Evolutionary conservation across 2,329 filamentous ascomycete species (phyloP).

Genomic region (Juglanconis sp.): DNA sequence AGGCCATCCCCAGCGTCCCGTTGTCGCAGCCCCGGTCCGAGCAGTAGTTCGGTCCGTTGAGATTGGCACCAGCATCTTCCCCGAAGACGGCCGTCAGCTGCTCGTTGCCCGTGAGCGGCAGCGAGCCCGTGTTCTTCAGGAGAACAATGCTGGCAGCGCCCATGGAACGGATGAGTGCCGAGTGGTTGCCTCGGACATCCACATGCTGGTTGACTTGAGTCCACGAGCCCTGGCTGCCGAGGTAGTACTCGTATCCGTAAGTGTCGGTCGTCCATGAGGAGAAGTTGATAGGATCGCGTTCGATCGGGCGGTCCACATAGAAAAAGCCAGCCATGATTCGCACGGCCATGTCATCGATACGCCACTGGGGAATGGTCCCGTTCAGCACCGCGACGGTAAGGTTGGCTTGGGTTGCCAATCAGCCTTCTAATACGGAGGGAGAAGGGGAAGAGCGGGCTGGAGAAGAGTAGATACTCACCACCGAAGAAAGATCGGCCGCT

Average conservation of each 20-base stretch:
- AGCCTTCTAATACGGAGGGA: background rate
- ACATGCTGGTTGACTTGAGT: slow-evolving; percentile 61
- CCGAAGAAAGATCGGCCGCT: background rate
- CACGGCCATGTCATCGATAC: slow-evolving; percentile 67
- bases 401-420: background rate
- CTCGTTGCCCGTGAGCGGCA: slow-evolving; percentile 44
- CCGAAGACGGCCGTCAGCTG: slow-evolving; percentile 64
- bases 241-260: slow-evolving; percentile 51
- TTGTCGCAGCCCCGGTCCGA: slow-evolving; percentile 75
- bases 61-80: slow-evolving; percentile 61
- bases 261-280: slow-evolving; percentile 66
- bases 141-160: slow-evolving; percentile 56
- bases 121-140: slow-evolving; percentile 58
- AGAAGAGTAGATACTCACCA: background rate
- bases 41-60: slow-evolving; percentile 72
- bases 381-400: slow-evolving; percentile 64
- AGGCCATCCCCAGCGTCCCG: slow-evolving; percentile 78
- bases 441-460: background rate
- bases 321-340: slow-evolving; percentile 48
- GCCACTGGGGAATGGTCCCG: slow-evolving; percentile 67
- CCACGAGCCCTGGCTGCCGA: slow-evolving; percentile 46
- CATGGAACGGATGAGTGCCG: slow-evolving; percentile 46
- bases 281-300: slow-evolving; percentile 53
- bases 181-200: slow-evolving; percentile 53
- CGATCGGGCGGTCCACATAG: slow-evolving; percentile 21